A percentile compares a stretch with the other conserved stretches of the same genome.
Conservation (phyloP, 106 monocot species). For the Vanilla planifolia region DNA sequence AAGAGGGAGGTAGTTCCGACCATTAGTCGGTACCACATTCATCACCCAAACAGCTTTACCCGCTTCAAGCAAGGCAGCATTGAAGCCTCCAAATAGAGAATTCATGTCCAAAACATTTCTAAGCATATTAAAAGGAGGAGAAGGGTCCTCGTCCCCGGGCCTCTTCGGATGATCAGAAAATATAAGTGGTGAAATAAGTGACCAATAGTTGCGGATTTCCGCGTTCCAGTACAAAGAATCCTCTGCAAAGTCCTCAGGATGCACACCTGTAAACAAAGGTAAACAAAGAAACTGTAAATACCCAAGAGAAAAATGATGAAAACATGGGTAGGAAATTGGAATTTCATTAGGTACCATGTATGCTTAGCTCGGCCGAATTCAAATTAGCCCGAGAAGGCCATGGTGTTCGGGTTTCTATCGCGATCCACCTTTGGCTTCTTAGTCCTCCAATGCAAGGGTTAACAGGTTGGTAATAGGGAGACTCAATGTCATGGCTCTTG, state of each 20-base stretch:
- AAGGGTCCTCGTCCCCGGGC: constrained; percentile 88
- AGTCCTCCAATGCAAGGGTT: constrained; percentile 68
- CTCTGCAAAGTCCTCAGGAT: constrained; percentile 48
- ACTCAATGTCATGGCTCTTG: constrained; percentile 59
- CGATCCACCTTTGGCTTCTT: constrained; percentile 64
- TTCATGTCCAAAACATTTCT: constrained; percentile 90
- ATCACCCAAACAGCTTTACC: constrained; percentile 92
- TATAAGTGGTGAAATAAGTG: constrained; percentile 79
- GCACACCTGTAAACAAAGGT: constrained; percentile 36
- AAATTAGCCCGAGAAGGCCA: constrained; percentile 56
- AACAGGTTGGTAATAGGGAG: constrained; percentile 69
- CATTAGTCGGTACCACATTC: constrained; percentile 71
- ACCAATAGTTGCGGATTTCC: constrained; percentile 63
- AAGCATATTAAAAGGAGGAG: constrained; percentile 86
- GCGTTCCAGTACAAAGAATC: constrained; percentile 52
- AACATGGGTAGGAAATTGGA: not conserved
- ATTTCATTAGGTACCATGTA: constrained; percentile 36
- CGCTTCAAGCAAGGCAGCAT: constrained; percentile 70
- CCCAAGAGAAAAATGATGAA: too few species aligned
- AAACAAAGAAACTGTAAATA: constrained; percentile 1
- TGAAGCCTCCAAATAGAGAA: constrained; percentile 69
- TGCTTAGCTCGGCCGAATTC: constrained; percentile 51
- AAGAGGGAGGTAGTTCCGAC: constrained; percentile 59
- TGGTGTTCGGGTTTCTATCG: constrained; percentile 49
- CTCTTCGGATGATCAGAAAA: constrained; percentile 95